Evolutionary conservation across 129 eudicot species (phyloP).

Genomic region (Kitagawia praeruptora): DNA sequence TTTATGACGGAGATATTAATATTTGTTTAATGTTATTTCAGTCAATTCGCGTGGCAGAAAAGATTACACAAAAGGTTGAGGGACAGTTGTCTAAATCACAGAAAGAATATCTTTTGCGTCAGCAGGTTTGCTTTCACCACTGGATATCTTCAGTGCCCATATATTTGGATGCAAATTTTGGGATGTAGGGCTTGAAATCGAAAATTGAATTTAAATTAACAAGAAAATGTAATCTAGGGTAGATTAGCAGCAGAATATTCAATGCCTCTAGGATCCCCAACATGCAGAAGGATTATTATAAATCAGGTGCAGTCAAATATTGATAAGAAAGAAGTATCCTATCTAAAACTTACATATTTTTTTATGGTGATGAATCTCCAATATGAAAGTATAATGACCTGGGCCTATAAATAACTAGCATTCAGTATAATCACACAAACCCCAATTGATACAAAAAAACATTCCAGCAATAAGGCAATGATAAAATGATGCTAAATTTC

Average conservation of each 20-base stretch:
- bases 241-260: background rate
- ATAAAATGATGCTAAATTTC: background rate
- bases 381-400: background rate
- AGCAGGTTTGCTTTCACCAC: conserved; percentile 56
- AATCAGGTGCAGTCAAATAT: background rate
- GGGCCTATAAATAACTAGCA: background rate
- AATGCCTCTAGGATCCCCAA: background rate
- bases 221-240: background rate
- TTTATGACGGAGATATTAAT: conserved; percentile 4
- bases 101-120: conserved; percentile 92
- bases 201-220: background rate
- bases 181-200: background rate
- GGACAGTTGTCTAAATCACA: conserved; percentile 97
- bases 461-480: background rate
- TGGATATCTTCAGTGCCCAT: conserved; percentile 3
- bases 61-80: conserved; percentile 99
- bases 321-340: background rate
- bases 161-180: background rate
- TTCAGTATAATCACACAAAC: background rate
- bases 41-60: conserved; percentile 99
- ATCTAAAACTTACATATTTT: background rate
- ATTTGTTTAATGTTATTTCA: conserved; percentile 26
- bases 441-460: background rate
- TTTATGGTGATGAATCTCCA: background rate
- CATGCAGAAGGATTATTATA: background rate